phyloP scores from a whole-genome alignment of 352 stramenopile genomes.

The Globisporangium radiosum region DNA sequence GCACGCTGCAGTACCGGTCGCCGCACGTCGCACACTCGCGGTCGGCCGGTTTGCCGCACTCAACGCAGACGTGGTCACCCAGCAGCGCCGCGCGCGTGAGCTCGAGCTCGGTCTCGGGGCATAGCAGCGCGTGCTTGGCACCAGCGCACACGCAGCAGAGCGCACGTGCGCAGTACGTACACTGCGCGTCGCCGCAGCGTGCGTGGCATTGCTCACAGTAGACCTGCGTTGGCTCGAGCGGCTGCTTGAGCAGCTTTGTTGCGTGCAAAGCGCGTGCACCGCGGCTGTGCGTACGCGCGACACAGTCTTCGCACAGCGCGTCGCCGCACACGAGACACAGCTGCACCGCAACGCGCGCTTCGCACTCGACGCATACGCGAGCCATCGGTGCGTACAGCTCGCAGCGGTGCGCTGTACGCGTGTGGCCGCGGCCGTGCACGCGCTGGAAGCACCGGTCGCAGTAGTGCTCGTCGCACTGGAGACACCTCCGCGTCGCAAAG shows the following conservation, averaged over 20 bases:
- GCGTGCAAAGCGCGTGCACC: constrained; percentile 33
- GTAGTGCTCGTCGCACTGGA: constrained; percentile 75
- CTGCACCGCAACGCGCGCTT: constrained; percentile 54
- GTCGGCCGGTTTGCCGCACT: constrained; percentile 70
- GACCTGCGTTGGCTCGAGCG: constrained; percentile 16
- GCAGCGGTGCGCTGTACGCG: constrained; percentile 36
- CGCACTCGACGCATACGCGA: constrained; percentile 65
- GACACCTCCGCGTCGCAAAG: constrained; percentile 48
- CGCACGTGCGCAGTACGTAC: constrained; percentile 40
- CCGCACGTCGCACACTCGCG: constrained; percentile 54
- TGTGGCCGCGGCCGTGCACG: constrained; percentile 58
- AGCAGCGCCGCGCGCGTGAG: constrained; percentile 42
- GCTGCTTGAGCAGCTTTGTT: constrained; percentile 44
- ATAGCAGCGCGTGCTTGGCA: constrained; percentile 40
- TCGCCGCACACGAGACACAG: constrained; percentile 63
- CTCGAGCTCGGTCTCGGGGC: constrained; percentile 55
- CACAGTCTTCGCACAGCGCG: constrained; percentile 59
- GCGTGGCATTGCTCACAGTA: constrained; percentile 60
- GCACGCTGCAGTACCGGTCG: constrained; percentile 78
- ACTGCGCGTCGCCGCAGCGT: constrained; percentile 45
- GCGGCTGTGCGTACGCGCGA: constrained; percentile 46
- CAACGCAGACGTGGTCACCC: constrained; percentile 57
- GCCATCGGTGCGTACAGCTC: constrained; percentile 58
- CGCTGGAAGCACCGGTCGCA: constrained; percentile 71
- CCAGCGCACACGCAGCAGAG: constrained; percentile 57